Conservation (phyloP, 2,329 filamentous ascomycete species). For the Arthrobotrys sinensis region DNA sequence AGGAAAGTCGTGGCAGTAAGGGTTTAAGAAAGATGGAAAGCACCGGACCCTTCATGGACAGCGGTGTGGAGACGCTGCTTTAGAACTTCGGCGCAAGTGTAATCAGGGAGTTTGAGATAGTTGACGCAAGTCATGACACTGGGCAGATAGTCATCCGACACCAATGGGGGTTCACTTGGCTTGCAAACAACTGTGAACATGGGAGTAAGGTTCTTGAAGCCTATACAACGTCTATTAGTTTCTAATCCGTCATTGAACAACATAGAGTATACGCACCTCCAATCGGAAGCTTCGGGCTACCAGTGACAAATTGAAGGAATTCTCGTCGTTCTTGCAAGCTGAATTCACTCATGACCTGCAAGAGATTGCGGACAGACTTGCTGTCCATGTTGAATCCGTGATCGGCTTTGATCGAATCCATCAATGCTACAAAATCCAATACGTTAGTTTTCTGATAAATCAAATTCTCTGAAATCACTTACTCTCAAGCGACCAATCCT, state of each 20-base stretch:
- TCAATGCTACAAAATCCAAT: conserved; percentile 76
- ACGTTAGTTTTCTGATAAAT: conserved; percentile 65
- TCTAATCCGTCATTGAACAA: conserved; percentile 35
- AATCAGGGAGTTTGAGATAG: conserved; percentile 97
- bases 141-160: conserved; percentile 96
- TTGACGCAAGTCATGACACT: conserved; percentile 99
- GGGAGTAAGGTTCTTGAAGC: conserved; percentile 95
- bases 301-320: conserved; percentile 97
- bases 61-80: conserved; percentile 84
- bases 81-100: conserved; percentile 83
- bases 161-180: conserved; percentile 93
- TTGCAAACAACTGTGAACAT: conserved; percentile 99
- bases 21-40: conserved; percentile 89
- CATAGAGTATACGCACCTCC: conserved; percentile 78
- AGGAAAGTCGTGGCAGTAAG: background rate
- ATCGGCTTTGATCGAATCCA: conserved; percentile 98
- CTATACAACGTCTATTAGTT: conserved; percentile 69
- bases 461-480: conserved; percentile 68
- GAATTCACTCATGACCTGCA: conserved; percentile 95
- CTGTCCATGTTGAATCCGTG: conserved; percentile 99
- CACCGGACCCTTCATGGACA: conserved; percentile 95
- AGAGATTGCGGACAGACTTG: conserved; percentile 90
- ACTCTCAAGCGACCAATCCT: conserved; percentile 99
- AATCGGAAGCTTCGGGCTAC: conserved; percentile 97
- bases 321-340: conserved; percentile 82